Base-by-base conservation (phyloP, 495 filamentous ascomycete genomes). In the Penicillium robsamsonii region DNA sequence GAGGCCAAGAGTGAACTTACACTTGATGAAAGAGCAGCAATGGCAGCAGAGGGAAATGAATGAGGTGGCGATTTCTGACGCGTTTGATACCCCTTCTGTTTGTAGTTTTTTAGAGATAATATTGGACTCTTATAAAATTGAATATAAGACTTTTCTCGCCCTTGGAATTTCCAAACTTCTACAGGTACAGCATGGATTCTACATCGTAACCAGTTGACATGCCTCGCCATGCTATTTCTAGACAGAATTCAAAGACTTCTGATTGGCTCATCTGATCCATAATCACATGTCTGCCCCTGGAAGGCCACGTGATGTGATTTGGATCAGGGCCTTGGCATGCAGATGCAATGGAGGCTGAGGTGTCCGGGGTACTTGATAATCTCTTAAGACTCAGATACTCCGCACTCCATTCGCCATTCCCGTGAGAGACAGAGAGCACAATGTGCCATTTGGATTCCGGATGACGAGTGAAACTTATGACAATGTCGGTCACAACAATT, bases 1-100 rank as follows among this genome's bases (percentile, higher is more conserved):
- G 83, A 84, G 60, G 88, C 88, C 4, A 77, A 84, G 71, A 84
- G 84, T 64, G 86, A 87, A 31, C 63, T 90, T 67, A 91, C 88
- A 5, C 75, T 76, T 4, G 88, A 90, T 50, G 88, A 91, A 67
- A 81, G 77, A 63, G 59, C 59, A 47, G 73, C 65, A 47, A 48
- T 76, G 54, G 75, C 69, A 43, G 52, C 63, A 5, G 17, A 22
- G 11, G 27, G 5, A 53, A 20, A 50, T 40, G 44, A 18, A 29
- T 29, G 43, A 35, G 20, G n/a, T 27, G 31, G 43, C 9, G 52
- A 54, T 13, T 38, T 52, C 18, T 42, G 17, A 31, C 0, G 5
- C 18, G 10, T 52, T 52, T 52, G 50, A 43, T 52, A 52, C 50
- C 35, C 50, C 15, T 37, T 13, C 4, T n/a, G 20, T 49, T 49